Evolutionary conservation across 441 rosid species (phyloP).

Genomic region (Sinapis alba): DNA sequence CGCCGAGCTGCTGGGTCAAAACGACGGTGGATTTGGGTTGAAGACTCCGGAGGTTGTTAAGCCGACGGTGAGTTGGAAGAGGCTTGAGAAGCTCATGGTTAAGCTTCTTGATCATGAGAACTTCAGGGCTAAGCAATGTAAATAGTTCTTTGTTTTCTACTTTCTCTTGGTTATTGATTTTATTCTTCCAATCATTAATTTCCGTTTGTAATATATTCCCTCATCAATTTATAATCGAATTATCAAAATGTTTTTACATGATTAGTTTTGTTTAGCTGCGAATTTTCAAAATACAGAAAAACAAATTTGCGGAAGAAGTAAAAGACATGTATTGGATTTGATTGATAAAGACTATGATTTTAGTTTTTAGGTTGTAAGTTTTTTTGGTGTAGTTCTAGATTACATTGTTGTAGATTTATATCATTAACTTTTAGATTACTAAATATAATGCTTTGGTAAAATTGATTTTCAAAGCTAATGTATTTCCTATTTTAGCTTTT

Average conservation of each 20-base stretch:
- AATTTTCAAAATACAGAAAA: not conserved
- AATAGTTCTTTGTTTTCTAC: conserved; percentile 41
- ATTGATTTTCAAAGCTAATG: too few relatives aligned
- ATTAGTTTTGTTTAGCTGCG: not conserved
- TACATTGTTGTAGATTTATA: too few relatives aligned
- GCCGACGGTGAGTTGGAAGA: conserved; percentile 62
- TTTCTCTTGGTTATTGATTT: conserved; percentile 17
- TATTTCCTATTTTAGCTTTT: too few relatives aligned
- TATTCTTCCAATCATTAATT: not conserved
- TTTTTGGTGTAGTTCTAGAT: too few relatives aligned
- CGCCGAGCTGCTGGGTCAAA: conserved; percentile 51
- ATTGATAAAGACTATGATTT: too few relatives aligned
- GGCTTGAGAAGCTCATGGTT: conserved; percentile 70
- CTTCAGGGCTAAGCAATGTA: conserved; percentile 79
- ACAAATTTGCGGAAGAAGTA: not conserved
- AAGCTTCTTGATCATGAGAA: conserved; percentile 65
- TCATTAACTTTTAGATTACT: too few relatives aligned
- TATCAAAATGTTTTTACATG: not conserved
- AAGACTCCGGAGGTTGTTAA: conserved; percentile 56
- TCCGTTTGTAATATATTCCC: not conserved
- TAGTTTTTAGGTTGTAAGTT: too few relatives aligned
- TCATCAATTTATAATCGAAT: too few relatives aligned
- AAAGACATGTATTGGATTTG: not conserved
- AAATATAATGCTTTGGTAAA: too few relatives aligned
- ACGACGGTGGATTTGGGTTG: conserved; percentile 37